Evolutionary conservation across 2,329 filamentous ascomycete species (phyloP).

Genomic region (Didymella keratinophila): DNA sequence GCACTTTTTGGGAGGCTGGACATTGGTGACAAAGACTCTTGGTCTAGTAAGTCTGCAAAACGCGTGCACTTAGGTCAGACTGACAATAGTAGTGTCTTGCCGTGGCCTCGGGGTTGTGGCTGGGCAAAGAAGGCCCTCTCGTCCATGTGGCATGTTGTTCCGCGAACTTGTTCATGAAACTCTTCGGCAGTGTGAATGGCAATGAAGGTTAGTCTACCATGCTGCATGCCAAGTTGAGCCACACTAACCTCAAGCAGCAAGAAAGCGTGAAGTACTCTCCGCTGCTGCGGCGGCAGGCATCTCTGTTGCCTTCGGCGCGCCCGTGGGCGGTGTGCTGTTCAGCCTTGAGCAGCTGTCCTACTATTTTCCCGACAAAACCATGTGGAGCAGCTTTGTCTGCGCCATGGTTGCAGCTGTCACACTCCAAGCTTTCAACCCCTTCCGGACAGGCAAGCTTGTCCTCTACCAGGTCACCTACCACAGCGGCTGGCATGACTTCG

Average conservation of each 20-base stretch:
- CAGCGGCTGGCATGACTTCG: slow-evolving; percentile 91
- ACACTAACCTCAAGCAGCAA: slow-evolving; percentile 62
- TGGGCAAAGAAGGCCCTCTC: slow-evolving; percentile 93
- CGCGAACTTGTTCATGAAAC: slow-evolving; percentile 90
- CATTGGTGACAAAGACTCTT: slow-evolving; percentile 85
- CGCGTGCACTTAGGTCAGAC: slow-evolving; percentile 11
- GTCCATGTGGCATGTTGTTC: slow-evolving; percentile 98
- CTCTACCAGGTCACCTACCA: slow-evolving; percentile 96
- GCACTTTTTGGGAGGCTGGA: slow-evolving; percentile 87
- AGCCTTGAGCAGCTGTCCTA: slow-evolving; percentile 96
- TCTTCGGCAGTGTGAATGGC: slow-evolving; percentile 79
- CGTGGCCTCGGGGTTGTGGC: slow-evolving; percentile 93
- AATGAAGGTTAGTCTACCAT: slow-evolving; percentile 74
- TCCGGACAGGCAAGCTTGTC: slow-evolving; percentile 93
- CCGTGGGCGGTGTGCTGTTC: slow-evolving; percentile 93
- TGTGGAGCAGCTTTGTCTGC: slow-evolving; percentile 99
- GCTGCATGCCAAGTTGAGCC: neutral
- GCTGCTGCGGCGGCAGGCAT: slow-evolving; percentile 92
- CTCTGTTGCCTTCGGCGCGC: slow-evolving; percentile 91
- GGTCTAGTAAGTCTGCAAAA: slow-evolving; percentile 69
- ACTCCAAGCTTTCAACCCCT: slow-evolving; percentile 90
- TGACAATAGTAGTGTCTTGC: slow-evolving; percentile 73
- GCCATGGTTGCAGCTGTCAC: slow-evolving; percentile 98
- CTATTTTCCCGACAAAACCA: slow-evolving; percentile 98
- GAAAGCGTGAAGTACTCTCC: slow-evolving; percentile 91